A percentile compares a stretch with the other conserved stretches of the same genome.
phyloP scores from a whole-genome alignment of 805 yeast genomes.

The Metschnikowia sp. region DNA sequence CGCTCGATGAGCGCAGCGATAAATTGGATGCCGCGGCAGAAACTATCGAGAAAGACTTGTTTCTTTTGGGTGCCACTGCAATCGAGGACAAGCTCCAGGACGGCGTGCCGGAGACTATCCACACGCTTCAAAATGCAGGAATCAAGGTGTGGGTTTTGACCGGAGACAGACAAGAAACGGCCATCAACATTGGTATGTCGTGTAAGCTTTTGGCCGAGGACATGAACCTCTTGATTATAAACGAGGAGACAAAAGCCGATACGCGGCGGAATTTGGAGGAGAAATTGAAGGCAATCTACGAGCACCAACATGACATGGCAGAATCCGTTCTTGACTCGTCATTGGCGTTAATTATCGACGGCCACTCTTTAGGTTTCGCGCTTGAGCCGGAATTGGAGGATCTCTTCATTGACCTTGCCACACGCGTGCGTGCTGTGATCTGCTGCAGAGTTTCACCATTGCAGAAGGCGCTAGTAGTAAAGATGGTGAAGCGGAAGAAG shows the following conservation, averaged over 20 bases:
- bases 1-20: slow-evolving; percentile 69
- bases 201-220: slow-evolving; percentile 92
- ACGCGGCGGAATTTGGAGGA: slow-evolving; percentile 68
- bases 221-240: slow-evolving; percentile 86
- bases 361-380: slow-evolving; percentile 85
- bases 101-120: slow-evolving; percentile 97
- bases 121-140: slow-evolving; percentile 92
- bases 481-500: slow-evolving; percentile 79
- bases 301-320: slow-evolving; percentile 60
- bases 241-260: slow-evolving; percentile 80
- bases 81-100: slow-evolving; percentile 97
- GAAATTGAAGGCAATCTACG: slow-evolving; percentile 70
- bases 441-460: slow-evolving; percentile 98
- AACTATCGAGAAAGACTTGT: slow-evolving; percentile 73
- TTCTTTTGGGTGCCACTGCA: slow-evolving; percentile 93
- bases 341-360: slow-evolving; percentile 89
- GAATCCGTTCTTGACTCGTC: slow-evolving; percentile 60
- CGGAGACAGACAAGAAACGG: slow-evolving; percentile 98
- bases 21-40: slow-evolving; percentile 88
- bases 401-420: slow-evolving; percentile 72
- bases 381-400: slow-evolving; percentile 79
- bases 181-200: slow-evolving; percentile 97
- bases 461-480: slow-evolving; percentile 94
- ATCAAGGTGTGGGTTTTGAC: slow-evolving; percentile 97
- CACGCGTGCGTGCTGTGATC: slow-evolving; percentile 89